phyloP scores from a whole-genome alignment of 1,284 basidiomycete species.

The Chondrostereum purpureum region DNA sequence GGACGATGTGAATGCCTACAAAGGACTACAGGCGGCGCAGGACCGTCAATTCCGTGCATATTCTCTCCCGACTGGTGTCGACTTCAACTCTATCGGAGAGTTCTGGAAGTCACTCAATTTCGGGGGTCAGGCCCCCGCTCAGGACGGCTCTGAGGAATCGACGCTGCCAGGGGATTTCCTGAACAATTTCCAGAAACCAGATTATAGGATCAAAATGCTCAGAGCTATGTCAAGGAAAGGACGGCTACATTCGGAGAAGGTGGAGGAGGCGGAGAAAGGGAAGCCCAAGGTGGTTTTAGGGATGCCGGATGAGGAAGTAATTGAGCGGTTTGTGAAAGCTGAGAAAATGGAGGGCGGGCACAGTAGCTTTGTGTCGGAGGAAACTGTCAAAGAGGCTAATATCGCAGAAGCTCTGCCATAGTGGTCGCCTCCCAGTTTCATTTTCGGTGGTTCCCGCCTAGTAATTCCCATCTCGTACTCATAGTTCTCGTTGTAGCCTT shows the following conservation, averaged over 20 bases:
- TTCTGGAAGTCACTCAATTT: constrained; percentile 47
- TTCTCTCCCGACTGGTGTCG: constrained; percentile 42
- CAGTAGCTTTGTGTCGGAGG: background rate
- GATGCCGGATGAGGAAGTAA: constrained; percentile 10
- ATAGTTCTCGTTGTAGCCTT: too few species aligned
- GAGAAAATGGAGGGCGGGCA: constrained; percentile 8
- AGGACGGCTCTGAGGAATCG: constrained; percentile 3
- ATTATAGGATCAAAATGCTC: constrained; percentile 22
- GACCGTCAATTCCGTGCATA: constrained; percentile 37
- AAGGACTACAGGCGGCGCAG: constrained; percentile 24
- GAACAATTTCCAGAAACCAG: constrained; percentile 24
- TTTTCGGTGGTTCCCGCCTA: too few species aligned
- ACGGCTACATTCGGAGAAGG: constrained; percentile 22
- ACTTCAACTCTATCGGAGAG: constrained; percentile 34
- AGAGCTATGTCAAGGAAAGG: constrained; percentile 32
- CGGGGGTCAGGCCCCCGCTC: constrained; percentile 21
- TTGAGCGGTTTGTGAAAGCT: background rate
- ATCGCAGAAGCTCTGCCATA: too few species aligned
- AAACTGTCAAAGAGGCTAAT: background rate
- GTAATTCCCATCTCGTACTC: too few species aligned
- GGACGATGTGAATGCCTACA: constrained; percentile 25
- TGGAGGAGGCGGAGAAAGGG: constrained; percentile 23
- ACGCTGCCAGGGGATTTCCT: constrained; percentile 15
- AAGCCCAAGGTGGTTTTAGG: constrained; percentile 33
- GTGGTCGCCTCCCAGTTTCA: too few species aligned